Conservation (phyloP, 2,329 filamentous ascomycete species). For the Penicillium sp. region DNA sequence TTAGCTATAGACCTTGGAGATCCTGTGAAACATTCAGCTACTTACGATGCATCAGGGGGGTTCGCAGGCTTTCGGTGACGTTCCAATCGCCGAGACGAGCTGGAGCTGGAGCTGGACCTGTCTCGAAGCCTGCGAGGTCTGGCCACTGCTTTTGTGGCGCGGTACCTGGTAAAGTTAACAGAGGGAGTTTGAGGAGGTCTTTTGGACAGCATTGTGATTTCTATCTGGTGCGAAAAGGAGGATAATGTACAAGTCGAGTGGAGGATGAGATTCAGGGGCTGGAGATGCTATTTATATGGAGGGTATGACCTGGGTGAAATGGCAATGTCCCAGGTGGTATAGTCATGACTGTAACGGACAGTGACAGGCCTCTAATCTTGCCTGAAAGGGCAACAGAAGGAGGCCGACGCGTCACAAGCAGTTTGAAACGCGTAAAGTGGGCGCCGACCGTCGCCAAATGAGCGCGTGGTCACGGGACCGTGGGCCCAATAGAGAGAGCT, state of each 20-base stretch:
- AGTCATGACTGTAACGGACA: constrained; percentile 8
- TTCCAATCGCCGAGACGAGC: constrained; percentile 27
- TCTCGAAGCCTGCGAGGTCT: constrained; percentile 34
- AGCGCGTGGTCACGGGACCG: constrained; percentile 36
- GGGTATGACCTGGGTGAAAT: background rate
- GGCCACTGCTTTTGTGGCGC: constrained; percentile 40
- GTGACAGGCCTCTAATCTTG: constrained; percentile 13
- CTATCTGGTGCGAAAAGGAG: background rate
- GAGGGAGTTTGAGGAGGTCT: constrained; percentile 14
- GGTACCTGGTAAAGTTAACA: constrained; percentile 34
- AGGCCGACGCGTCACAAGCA: constrained; percentile 20
- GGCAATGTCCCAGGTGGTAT: background rate
- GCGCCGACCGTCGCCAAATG: constrained; percentile 36
- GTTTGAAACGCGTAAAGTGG: constrained; percentile 36
- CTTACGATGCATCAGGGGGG: constrained; percentile 38
- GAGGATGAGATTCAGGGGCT: constrained; percentile 8
- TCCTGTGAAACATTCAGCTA: background rate
- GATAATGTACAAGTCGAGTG: background rate
- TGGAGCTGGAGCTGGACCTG: constrained; percentile 17
- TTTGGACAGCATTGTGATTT: constrained; percentile 16
- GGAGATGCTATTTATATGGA: constrained; percentile 12
- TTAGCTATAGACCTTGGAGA: background rate
- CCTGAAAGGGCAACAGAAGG: constrained; percentile 9
- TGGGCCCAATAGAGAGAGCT: background rate
- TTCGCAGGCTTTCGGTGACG: constrained; percentile 30